Conservation (phyloP, 192 early-diverging fungal species). For the Cetraspora pellucida region DNA sequence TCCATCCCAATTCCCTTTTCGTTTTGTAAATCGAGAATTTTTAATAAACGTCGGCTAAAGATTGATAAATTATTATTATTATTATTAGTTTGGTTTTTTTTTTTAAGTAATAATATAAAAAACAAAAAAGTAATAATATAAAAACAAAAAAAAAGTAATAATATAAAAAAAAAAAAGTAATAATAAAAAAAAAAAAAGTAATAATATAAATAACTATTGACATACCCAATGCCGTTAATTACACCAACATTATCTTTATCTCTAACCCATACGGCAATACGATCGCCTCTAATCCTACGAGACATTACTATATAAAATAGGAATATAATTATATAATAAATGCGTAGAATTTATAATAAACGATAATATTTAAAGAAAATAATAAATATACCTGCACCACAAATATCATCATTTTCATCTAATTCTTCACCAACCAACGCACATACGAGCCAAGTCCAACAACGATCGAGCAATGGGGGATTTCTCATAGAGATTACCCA, state of each 20-base stretch:
- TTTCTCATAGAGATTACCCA: conserved; percentile 48
- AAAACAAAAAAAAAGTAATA: neutral
- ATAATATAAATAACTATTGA: neutral
- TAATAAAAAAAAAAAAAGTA: neutral
- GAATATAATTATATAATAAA: neutral
- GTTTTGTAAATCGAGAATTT: conserved; percentile 42
- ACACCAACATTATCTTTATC: conserved; percentile 47
- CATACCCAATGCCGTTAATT: conserved; percentile 51
- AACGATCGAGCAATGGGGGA: conserved; percentile 42
- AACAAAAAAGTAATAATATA: neutral
- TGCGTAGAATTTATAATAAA: neutral
- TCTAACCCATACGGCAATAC: conserved; percentile 49
- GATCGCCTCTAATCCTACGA: conserved; percentile 43
- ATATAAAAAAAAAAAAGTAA: neutral
- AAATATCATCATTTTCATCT: conserved; percentile 47
- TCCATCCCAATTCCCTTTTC: conserved; percentile 44
- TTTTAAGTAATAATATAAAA: too few species aligned
- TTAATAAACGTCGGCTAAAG: conserved; percentile 40
- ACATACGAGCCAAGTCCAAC: conserved; percentile 49
- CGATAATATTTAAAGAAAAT: neutral
- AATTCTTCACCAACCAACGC: conserved; percentile 48
- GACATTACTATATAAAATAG: conserved; percentile 38
- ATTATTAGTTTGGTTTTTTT: neutral
- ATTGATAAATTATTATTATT: neutral
- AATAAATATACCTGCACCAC: conserved; percentile 43